Evolutionary conservation across 768 basidiomycete species (phyloP).

Genomic region (Chalciporus sphaerocephalus): DNA sequence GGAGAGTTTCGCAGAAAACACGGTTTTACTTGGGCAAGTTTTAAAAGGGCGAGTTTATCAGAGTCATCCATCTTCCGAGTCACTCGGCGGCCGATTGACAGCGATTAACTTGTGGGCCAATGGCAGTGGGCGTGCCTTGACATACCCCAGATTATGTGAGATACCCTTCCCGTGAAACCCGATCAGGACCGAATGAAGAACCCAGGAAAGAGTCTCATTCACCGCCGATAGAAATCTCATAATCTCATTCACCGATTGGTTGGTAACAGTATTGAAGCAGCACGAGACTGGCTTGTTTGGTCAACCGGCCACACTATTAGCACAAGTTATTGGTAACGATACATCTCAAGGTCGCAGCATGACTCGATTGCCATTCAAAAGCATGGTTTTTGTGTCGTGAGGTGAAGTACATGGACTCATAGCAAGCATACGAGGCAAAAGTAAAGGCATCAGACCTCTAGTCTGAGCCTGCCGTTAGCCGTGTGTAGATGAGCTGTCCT

Average conservation of each 20-base stretch:
- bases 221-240: no score
- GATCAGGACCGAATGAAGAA: neutral
- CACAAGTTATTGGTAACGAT: neutral
- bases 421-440: slow-evolving; percentile 21
- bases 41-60: neutral
- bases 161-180: slow-evolving; percentile 1
- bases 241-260: no score
- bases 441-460: slow-evolving; percentile 24
- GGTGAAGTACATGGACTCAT: slow-evolving; percentile 36
- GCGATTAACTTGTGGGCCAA: no score
- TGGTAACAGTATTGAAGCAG: no score
- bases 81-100: neutral
- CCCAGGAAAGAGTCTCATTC: no score
- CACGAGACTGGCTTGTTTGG: no score
- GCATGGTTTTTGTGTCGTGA: slow-evolving; percentile 29
- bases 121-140: neutral
- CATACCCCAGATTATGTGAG: neutral
- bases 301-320: neutral
- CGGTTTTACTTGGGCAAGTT: neutral
- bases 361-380: slow-evolving; percentile 19
- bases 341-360: neutral
- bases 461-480: slow-evolving; percentile 41
- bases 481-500: slow-evolving; percentile 88
- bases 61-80: slow-evolving; percentile 1
- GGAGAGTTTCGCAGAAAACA: neutral